Base-by-base conservation (phyloP, 2,329 filamentous ascomycete species). In the Coniochaeta sp. region DNA sequence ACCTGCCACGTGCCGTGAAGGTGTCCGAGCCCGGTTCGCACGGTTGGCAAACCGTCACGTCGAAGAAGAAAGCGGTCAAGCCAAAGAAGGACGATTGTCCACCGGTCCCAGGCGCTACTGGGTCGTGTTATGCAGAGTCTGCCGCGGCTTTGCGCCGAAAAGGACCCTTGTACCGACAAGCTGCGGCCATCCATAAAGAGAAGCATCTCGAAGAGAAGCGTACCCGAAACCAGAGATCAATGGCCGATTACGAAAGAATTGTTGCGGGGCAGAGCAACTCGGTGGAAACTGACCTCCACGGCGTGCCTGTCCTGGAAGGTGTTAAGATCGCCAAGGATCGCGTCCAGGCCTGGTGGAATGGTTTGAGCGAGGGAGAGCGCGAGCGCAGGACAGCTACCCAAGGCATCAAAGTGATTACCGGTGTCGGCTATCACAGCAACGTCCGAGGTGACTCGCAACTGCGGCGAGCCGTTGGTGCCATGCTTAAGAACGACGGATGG, bases 401-500 rank as follows among this genome's bases (percentile, higher is more conserved):
- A 4, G 54, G 54, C 3, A 92, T 89, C 67, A 85, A 82, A 42
- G 87, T 98, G 62, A 83, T 98, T 59, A 96, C 92, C 3, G 93
- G 93, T 0, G 71, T 88, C 16, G 93, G 93, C 1, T 81, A 81
- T 59, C 93, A 98, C 73, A 95, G 86, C 67, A 81, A 85, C 55
- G 86, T 56, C 9, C 10, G 89, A 58, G 91, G 92, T 0, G 87
- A 84, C 59, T 90, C 89, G 1, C 87, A 85, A 65, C 72, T 98
- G 61, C 88, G 92, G 5, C 88, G 89, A 60, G 89, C 89, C 17
- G 92, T 98, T n/a, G 87, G 83, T 55, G 87, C 85, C 68, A 87
- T 87, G 69, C 77, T 98, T 47, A 80, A 87, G 42, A 81, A 84
- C 52, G 90, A 93, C 62, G 92, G 92, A 0, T 98, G 93, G 93